phyloP scores from a whole-genome alignment of 495 filamentous ascomycete species.

The Xylaria flabelliformis region DNA sequence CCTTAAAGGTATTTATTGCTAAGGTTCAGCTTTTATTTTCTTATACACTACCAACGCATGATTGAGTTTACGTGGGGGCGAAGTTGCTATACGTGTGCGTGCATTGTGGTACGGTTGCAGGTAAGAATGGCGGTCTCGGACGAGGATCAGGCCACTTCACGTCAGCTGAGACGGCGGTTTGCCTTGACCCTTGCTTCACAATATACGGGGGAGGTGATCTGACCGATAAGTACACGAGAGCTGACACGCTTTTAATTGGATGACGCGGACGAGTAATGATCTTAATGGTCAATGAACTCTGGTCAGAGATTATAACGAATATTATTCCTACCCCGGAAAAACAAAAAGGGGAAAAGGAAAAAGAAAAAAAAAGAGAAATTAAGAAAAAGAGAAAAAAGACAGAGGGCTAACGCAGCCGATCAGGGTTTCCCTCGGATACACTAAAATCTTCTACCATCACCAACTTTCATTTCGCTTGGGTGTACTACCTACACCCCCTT shows the following conservation, averaged over 20 bases:
- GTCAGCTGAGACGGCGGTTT: neutral
- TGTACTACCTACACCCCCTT: neutral
- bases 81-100: neutral
- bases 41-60: slow-evolving; percentile 10
- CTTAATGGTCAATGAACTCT: neutral
- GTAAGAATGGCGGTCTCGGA: slow-evolving; percentile 1
- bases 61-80: neutral
- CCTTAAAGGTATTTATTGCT: neutral
- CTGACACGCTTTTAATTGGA: neutral
- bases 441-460: neutral
- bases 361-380: no score
- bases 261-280: neutral
- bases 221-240: neutral
- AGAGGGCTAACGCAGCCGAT: neutral
- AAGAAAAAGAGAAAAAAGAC: neutral
- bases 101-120: neutral
- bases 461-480: slow-evolving; percentile 2
- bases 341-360: neutral
- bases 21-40: slow-evolving; percentile 1
- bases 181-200: neutral
- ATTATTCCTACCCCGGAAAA: neutral
- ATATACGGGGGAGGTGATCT: neutral
- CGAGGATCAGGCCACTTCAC: slow-evolving; percentile 8
- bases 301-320: neutral
- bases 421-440: neutral